Conservation (phyloP, 192 early-diverging fungal genomes). For the Backusella tarrabulga region DNA sequence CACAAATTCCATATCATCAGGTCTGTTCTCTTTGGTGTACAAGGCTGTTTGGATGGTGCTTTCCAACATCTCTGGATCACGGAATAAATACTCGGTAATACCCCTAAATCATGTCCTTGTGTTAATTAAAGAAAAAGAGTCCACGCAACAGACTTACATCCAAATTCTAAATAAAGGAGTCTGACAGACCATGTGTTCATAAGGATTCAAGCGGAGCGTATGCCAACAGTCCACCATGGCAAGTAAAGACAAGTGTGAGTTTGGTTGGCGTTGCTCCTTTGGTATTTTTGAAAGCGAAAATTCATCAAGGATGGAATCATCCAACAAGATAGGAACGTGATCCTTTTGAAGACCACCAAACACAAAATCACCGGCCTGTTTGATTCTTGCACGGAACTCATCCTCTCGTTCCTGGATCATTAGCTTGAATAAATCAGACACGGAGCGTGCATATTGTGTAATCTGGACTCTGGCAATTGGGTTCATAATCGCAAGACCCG, state of each 20-base stretch:
- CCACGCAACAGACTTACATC: constrained; percentile 49
- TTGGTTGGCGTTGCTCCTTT: constrained; percentile 64
- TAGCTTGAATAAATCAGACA: constrained; percentile 88
- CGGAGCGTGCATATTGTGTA: constrained; percentile 84
- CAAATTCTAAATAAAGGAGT: constrained; percentile 93
- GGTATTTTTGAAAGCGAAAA: constrained; percentile 86
- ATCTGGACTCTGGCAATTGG: constrained; percentile 85
- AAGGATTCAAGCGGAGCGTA: constrained; percentile 79
- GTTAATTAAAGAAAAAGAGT: background rate
- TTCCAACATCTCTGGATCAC: constrained; percentile 77
- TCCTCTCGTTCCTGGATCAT: constrained; percentile 86
- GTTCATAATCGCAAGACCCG: constrained; percentile 91
- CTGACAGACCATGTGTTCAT: constrained; percentile 93
- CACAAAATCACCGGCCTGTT: constrained; percentile 78
- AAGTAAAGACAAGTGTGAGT: constrained; percentile 92
- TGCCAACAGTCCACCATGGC: constrained; percentile 97
- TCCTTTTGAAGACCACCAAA: constrained; percentile 69
- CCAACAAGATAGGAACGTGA: constrained; percentile 69
- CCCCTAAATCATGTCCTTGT: constrained; percentile 50
- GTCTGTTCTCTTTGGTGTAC: constrained; percentile 66
- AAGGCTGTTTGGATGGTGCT: constrained; percentile 85
- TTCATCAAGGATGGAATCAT: constrained; percentile 80
- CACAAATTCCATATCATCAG: constrained; percentile 89
- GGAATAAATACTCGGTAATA: constrained; percentile 91
- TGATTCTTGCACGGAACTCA: constrained; percentile 76